Conservation (phyloP, 2,329 filamentous ascomycete genomes). For the Hypoxylon sp. region DNA sequence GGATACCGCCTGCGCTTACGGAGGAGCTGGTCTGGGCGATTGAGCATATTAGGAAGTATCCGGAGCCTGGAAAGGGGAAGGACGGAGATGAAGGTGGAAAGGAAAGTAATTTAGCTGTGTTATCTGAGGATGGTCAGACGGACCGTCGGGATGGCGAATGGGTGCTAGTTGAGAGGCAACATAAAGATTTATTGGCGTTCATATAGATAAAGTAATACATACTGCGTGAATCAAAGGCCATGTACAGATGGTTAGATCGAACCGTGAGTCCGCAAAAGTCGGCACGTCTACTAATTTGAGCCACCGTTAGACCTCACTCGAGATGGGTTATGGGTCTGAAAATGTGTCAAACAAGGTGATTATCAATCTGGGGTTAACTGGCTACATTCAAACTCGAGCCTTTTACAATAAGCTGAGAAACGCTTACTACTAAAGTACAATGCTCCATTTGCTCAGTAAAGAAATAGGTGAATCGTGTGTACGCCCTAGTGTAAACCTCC, state of each 20-base stretch:
- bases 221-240: background rate
- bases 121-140: background rate
- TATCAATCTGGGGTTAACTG: constrained; percentile 15
- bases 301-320: background rate
- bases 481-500: constrained; percentile 15
- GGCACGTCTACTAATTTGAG: background rate
- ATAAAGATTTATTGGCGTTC: constrained; percentile 37
- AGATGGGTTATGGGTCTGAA: background rate
- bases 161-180: constrained; percentile 37
- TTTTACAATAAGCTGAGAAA: background rate
- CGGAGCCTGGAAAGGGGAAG: constrained; percentile 47
- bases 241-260: background rate
- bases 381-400: constrained; percentile 5
- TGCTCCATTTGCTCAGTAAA: background rate
- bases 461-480: constrained; percentile 6
- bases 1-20: constrained; percentile 60
- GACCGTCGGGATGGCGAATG: constrained; percentile 15
- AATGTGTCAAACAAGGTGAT: background rate
- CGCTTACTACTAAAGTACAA: constrained; percentile 1
- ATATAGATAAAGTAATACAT: constrained; percentile 20
- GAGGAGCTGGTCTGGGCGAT: constrained; percentile 62
- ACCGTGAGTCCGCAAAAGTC: background rate
- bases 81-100: constrained; percentile 12
- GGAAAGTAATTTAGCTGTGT: background rate
- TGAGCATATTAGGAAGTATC: constrained; percentile 63